Evolutionary conservation across 208 protist genomes (phyloP).

Genomic region (Crithidia fasciculata): DNA sequence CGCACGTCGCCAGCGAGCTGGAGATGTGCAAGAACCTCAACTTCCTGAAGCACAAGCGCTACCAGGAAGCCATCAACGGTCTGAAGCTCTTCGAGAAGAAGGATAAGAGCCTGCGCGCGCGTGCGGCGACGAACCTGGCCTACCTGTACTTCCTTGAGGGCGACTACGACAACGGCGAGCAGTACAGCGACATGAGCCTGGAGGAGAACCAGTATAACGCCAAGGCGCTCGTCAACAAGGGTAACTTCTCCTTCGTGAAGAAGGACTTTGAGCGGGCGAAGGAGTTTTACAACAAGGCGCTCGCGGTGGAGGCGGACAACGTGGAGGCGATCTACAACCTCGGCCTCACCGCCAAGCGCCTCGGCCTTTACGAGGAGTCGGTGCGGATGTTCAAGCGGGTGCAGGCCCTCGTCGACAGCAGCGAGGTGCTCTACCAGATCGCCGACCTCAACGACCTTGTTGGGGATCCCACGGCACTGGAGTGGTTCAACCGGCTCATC

Average conservation of each 20-base stretch:
- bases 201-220: slow-evolving; percentile 97
- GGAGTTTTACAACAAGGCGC: slow-evolving; percentile 94
- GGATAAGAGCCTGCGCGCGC: slow-evolving; percentile 89
- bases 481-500: slow-evolving; percentile 90
- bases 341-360: slow-evolving; percentile 91
- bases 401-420: slow-evolving; percentile 91
- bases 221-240: slow-evolving; percentile 97
- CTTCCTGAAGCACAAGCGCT: slow-evolving; percentile 95
- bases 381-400: slow-evolving; percentile 96
- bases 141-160: slow-evolving; percentile 99
- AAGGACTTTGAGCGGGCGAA: slow-evolving; percentile 91
- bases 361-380: slow-evolving; percentile 92
- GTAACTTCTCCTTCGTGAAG: slow-evolving; percentile 94
- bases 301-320: slow-evolving; percentile 96
- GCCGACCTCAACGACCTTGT: slow-evolving; percentile 93
- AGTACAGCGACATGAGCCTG: slow-evolving; percentile 96
- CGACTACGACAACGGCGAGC: slow-evolving; percentile 95
- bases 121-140: slow-evolving; percentile 96
- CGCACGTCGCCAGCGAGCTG: slow-evolving; percentile 93
- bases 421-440: slow-evolving; percentile 96
- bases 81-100: slow-evolving; percentile 97
- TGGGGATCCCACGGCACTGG: slow-evolving; percentile 59
- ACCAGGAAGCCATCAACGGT: slow-evolving; percentile 92
- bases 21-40: slow-evolving; percentile 96
- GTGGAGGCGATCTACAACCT: slow-evolving; percentile 98